Conservation (phyloP, 148 eudicot species). For the Persicaria maculosa region DNA sequence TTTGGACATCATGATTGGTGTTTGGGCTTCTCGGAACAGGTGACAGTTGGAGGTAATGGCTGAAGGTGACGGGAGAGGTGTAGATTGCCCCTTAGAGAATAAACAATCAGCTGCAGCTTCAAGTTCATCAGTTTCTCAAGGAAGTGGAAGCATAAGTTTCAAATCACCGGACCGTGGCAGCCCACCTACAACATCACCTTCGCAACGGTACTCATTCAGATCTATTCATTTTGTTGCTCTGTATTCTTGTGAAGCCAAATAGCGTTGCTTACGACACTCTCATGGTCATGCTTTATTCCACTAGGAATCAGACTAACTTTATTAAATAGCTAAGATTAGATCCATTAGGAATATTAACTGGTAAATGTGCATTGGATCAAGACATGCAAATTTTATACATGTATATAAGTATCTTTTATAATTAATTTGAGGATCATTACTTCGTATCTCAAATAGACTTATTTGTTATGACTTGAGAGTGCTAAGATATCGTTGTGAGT, state of each 20-base stretch:
- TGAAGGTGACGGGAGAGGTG: slow-evolving; percentile 37
- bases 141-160: slow-evolving; percentile 47
- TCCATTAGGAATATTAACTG: slow-evolving; percentile 1
- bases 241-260: neutral
- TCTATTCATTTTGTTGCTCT: neutral
- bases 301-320: neutral
- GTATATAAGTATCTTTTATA: neutral
- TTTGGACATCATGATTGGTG: slow-evolving; percentile 15
- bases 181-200: slow-evolving; percentile 56
- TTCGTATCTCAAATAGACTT: neutral
- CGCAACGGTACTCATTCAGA: slow-evolving; percentile 46
- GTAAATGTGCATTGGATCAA: slow-evolving; percentile 1
- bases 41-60: slow-evolving; percentile 36
- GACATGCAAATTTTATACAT: neutral
- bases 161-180: slow-evolving; percentile 65
- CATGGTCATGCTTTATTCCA: neutral
- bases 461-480: neutral
- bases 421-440: neutral
- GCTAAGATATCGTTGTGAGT: neutral
- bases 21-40: slow-evolving; percentile 17
- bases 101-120: slow-evolving; percentile 72
- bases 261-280: neutral
- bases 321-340: neutral
- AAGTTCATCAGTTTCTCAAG: slow-evolving; percentile 66
- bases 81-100: slow-evolving; percentile 64